Base-by-base conservation (phyloP, 805 yeast genomes). In the Saccharomyces jurei region DNA sequence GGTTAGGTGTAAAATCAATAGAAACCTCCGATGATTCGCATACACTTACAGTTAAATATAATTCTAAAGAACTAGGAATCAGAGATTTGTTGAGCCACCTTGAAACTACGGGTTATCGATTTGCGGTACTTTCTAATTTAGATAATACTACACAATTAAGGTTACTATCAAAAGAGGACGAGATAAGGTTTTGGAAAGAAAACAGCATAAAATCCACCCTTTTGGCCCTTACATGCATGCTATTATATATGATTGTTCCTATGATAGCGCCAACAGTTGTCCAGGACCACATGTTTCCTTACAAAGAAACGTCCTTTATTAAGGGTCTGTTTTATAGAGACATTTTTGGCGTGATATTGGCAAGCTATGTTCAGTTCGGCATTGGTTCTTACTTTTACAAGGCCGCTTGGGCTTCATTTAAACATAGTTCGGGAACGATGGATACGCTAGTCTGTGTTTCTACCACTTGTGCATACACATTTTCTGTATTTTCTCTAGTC, bases 391-490 rank as follows among this genome's bases (percentile, higher is more conserved):
- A 78, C 36, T 94, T 90, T 64, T 82, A 82, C 69, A 71, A 69
- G 50, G 84, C 88, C 54, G 81, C 94, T 6, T 77, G 71, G 65
- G 79, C 78, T 36, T 84, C 96, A 6, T 55, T 90, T 25, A 75
- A 75, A 52, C 90, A 87, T 63, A 78, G 83, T 5, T 83, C 88
- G 26, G 85, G 85, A 9, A 89, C 92, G 6, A 95, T 94, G 99
- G 99, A 94, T 70, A 87, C 92, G 1, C 75, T 94, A 56, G 90
- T 94, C 41, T 83, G 87, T 52, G 75, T 87, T 22, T 89, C 97
- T 3, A 90, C 97, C 0, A 71, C 84, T 50, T 82, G 87, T 25
- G 88, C 97, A 4, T 94, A 82, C 65, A 50, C 74, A 4, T 92
- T 88, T 63, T 90, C 97, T 0, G 66, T 86, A 1, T 67, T 81